Evolutionary conservation across 192 early-diverging fungal species (phyloP).

Genomic region (Umbelopsis isabellina): DNA sequence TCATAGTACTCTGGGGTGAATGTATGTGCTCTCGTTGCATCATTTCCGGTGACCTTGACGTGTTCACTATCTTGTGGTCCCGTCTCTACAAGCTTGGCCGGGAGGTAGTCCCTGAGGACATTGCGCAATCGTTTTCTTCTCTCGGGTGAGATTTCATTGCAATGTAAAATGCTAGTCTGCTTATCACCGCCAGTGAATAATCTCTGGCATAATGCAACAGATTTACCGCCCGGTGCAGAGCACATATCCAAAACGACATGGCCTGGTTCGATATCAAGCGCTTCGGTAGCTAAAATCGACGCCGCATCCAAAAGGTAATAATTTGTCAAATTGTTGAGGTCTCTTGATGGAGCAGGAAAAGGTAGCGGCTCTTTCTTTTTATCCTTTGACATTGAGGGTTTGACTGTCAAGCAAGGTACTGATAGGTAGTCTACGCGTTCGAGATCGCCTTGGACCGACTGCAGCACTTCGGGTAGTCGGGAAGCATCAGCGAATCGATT

Average conservation of each 20-base stretch:
- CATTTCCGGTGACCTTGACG: conserved; percentile 22
- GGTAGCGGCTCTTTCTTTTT: conserved; percentile 7
- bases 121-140: conserved; percentile 46
- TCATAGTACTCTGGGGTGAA: conserved; percentile 35
- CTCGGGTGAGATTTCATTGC: conserved; percentile 48
- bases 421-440: conserved; percentile 9
- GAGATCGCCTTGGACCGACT: conserved; percentile 8
- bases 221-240: conserved; percentile 60
- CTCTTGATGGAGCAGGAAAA: conserved; percentile 37
- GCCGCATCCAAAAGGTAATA: conserved; percentile 72
- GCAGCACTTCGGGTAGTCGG: not conserved
- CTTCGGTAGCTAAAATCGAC: conserved; percentile 78
- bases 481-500: conserved; percentile 12
- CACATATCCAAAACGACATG: conserved; percentile 83
- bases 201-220: conserved; percentile 48
- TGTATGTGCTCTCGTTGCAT: conserved; percentile 24
- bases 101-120: conserved; percentile 50
- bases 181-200: conserved; percentile 36
- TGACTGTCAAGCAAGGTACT: conserved; percentile 1
- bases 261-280: conserved; percentile 72
- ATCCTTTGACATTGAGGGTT: not conserved
- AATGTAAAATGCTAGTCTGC: conserved; percentile 31
- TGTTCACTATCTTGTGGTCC: conserved; percentile 14
- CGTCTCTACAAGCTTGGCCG: conserved; percentile 31
- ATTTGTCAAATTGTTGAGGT: conserved; percentile 31